phyloP scores from a whole-genome alignment of 2,329 filamentous ascomycete genomes.

The Verticillium klebahnii region DNA sequence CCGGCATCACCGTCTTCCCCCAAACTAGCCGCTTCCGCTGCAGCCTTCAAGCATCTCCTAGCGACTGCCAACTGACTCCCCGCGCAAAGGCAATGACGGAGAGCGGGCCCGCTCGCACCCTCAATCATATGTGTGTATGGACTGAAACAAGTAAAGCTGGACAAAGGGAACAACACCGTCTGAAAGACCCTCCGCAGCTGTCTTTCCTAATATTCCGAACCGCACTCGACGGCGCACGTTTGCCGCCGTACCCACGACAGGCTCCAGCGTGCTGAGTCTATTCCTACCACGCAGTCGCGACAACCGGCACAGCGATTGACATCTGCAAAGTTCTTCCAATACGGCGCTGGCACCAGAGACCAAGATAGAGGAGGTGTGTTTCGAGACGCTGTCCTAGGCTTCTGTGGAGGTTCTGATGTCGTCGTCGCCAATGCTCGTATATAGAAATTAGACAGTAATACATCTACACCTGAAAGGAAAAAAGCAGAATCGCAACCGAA shows the following conservation, averaged over 20 bases:
- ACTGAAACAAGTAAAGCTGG: constrained; percentile 11
- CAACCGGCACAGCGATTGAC: neutral
- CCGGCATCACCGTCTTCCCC: neutral
- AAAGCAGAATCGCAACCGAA: constrained; percentile 35
- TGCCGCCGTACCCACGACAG: neutral
- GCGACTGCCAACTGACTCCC: neutral
- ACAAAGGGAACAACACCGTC: constrained; percentile 12
- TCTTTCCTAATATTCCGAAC: constrained; percentile 3
- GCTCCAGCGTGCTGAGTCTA: neutral
- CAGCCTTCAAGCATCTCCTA: neutral
- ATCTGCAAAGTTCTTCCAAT: neutral
- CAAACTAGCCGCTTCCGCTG: neutral
- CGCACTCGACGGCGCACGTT: neutral
- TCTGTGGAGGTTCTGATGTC: neutral
- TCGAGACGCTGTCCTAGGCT: neutral
- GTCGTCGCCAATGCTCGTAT: constrained; percentile 23
- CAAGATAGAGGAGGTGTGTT: neutral
- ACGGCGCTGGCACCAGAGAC: neutral
- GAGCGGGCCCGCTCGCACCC: neutral
- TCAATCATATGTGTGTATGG: constrained; percentile 6
- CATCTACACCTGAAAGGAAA: constrained; percentile 45
- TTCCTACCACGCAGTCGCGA: neutral
- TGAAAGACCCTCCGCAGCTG: constrained; percentile 6
- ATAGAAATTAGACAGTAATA: constrained; percentile 48
- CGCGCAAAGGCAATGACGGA: neutral